A percentile compares a stretch with the other conserved stretches of the same genome.
These are phyloP conservation scores for Tylopilus subfusipes DNA, from an alignment of 768 basidiomycete species.

Conservation along the genomic window DNA sequence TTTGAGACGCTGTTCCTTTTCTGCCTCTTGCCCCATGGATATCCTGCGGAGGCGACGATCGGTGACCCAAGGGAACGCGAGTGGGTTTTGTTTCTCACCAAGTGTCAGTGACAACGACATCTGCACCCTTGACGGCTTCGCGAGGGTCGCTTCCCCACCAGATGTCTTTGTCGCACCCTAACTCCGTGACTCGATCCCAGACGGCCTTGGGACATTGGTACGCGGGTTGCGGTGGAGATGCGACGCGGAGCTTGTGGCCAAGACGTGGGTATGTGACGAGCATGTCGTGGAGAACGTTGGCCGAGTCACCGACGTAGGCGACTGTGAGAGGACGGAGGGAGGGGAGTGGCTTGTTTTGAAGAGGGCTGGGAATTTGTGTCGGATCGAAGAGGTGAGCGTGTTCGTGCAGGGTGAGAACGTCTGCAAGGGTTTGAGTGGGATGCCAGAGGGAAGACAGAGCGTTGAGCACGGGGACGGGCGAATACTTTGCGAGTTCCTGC, in stretches of 20 bases:
- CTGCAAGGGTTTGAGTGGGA: slow-evolving; percentile 93
- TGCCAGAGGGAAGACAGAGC: slow-evolving; percentile 96
- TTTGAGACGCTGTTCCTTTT: slow-evolving; percentile 78
- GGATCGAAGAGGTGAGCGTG: slow-evolving; percentile 53
- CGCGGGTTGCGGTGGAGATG: slow-evolving; percentile 57
- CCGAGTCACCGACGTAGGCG: slow-evolving; percentile 91
- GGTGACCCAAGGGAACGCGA: not conserved
- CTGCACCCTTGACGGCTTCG: slow-evolving; percentile 85
- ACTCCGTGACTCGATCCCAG: slow-evolving; percentile 75
- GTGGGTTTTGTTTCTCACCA: slow-evolving; percentile 52
- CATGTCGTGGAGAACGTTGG: slow-evolving; percentile 97
- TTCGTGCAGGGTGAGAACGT: slow-evolving; percentile 87
- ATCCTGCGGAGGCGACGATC: slow-evolving; percentile 53
- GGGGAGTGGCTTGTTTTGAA: slow-evolving; percentile 36
- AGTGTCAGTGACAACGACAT: slow-evolving; percentile 96
- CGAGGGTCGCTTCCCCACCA: slow-evolving; percentile 75
- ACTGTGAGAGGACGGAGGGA: slow-evolving; percentile 77
- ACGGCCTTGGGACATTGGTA: slow-evolving; percentile 73
- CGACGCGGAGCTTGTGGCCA: slow-evolving; percentile 83
- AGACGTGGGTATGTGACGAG: slow-evolving; percentile 90
- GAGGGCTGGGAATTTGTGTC: slow-evolving; percentile 9
- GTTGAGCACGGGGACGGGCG: slow-evolving; percentile 92
- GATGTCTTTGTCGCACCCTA: slow-evolving; percentile 69
- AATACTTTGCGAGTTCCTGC: slow-evolving; percentile 87
- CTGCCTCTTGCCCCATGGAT: slow-evolving; percentile 98